A percentile compares a stretch with the other conserved stretches of the same genome.
Evolutionary conservation across 805 yeast genomes (phyloP).

Genomic region (Yarrowia alimentaria): DNA sequence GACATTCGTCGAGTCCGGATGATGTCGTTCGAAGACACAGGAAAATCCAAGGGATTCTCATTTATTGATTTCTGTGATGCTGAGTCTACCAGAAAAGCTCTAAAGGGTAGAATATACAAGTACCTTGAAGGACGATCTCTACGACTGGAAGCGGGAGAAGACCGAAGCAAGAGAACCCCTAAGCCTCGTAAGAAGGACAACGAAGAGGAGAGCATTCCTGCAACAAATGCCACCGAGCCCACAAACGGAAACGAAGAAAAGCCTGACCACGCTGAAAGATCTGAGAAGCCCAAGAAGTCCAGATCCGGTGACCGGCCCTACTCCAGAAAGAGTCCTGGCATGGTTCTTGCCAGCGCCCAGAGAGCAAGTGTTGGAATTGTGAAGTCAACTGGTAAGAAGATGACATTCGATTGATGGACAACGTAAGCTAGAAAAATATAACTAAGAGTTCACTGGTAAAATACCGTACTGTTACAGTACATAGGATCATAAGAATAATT

Average conservation of each 20-base stretch:
- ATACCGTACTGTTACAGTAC: too few species aligned
- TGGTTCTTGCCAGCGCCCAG: constrained; percentile 83
- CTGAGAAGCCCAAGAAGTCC: constrained; percentile 3
- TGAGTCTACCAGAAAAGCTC: constrained; percentile 78
- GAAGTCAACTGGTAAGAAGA: constrained; percentile 84
- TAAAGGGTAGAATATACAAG: constrained; percentile 66
- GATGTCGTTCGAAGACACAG: constrained; percentile 97
- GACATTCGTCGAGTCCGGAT: constrained; percentile 79
- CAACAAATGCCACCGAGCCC: constrained; percentile 7
- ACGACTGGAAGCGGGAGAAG: constrained; percentile 92
- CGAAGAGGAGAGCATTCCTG: background rate
- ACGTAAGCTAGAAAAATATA: too few species aligned
- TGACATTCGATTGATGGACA: constrained; percentile 66
- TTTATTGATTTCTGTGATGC: constrained; percentile 82
- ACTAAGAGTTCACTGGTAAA: too few species aligned
- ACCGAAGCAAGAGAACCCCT: constrained; percentile 66
- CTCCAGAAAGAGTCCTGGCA: constrained; percentile 52
- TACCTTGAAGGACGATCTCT: constrained; percentile 69
- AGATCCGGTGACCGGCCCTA: constrained; percentile 7
- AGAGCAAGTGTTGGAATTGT: constrained; percentile 89
- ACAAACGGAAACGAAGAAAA: background rate
- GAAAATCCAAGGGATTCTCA: constrained; percentile 96
- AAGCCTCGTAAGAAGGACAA: constrained; percentile 27
- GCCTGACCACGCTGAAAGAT: background rate
- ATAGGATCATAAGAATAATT: too few species aligned